Conservation (phyloP, 257 asterid genomes). For the Paulownia fortunei region DNA sequence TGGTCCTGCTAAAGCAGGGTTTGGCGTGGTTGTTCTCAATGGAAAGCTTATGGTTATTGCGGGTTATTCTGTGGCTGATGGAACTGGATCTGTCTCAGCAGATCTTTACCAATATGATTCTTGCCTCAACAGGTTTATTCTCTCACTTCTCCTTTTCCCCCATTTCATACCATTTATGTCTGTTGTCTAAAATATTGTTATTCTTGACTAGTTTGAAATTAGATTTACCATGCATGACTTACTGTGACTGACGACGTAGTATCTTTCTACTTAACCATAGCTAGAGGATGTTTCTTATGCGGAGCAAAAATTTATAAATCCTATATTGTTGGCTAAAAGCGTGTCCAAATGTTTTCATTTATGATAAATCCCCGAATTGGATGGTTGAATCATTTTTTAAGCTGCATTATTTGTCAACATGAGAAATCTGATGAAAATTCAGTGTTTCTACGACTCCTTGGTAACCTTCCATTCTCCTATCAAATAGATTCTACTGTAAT, state of each 20-base stretch:
- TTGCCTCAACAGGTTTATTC: conserved; percentile 73
- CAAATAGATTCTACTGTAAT: too few relatives aligned
- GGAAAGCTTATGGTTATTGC: conserved; percentile 84
- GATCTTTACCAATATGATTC: conserved; percentile 83
- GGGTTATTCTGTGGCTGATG: conserved; percentile 56
- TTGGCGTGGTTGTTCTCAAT: conserved; percentile 62
- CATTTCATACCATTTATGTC: neutral
- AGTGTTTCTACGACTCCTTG: too few relatives aligned
- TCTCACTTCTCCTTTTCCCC: neutral
- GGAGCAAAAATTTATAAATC: too few relatives aligned
- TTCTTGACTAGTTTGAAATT: neutral
- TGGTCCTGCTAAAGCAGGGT: conserved; percentile 64
- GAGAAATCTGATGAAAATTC: too few relatives aligned
- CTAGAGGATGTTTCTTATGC: neutral
- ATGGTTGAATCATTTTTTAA: too few relatives aligned
- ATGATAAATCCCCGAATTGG: too few relatives aligned
- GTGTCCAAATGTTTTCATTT: too few relatives aligned
- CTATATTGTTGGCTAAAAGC: too few relatives aligned
- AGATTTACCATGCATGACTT: neutral
- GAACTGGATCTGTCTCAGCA: conserved; percentile 51
- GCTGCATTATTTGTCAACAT: too few relatives aligned
- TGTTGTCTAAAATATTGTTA: neutral
- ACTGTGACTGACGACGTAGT: too few relatives aligned
- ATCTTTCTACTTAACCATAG: too few relatives aligned
- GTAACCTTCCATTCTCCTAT: too few relatives aligned